phyloP scores from a whole-genome alignment of 768 basidiomycete genomes.

The Auricularia heimuer region DNA sequence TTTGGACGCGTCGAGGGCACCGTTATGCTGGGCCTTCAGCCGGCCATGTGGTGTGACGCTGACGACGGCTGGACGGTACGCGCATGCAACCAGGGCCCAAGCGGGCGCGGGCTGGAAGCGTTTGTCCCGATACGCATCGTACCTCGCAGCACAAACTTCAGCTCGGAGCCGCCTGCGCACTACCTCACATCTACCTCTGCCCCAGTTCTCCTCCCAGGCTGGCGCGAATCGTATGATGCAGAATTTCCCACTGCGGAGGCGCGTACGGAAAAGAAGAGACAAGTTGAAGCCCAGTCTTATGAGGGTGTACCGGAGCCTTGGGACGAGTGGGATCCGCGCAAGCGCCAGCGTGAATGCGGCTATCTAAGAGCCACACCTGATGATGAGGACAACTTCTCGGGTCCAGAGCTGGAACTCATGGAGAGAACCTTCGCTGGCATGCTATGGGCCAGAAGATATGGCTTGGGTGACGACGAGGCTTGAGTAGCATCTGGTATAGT shows the following conservation, averaged over 20 bases:
- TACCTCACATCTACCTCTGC: background rate
- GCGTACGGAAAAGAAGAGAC: background rate
- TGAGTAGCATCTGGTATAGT: no score
- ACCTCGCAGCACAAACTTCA: background rate
- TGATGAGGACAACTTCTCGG: background rate
- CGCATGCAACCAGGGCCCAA: background rate
- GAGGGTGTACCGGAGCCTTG: background rate
- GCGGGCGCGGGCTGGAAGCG: background rate
- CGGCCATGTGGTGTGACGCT: background rate
- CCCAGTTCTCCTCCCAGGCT: background rate
- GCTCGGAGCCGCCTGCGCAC: background rate
- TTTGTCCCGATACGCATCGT: background rate
- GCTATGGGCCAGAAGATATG: background rate
- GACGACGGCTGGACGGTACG: background rate
- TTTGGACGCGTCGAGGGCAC: background rate
- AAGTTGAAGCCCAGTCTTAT: background rate
- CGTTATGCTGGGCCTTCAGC: background rate
- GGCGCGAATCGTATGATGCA: background rate
- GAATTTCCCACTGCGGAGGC: background rate
- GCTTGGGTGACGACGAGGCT: background rate
- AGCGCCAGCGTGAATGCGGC: background rate
- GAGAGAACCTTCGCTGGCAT: background rate
- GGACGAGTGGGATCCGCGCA: background rate
- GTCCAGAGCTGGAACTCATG: background rate
- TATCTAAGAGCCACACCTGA: background rate